phyloP scores from a whole-genome alignment of 2,329 filamentous ascomycete species.

The Neospermospora avenae region DNA sequence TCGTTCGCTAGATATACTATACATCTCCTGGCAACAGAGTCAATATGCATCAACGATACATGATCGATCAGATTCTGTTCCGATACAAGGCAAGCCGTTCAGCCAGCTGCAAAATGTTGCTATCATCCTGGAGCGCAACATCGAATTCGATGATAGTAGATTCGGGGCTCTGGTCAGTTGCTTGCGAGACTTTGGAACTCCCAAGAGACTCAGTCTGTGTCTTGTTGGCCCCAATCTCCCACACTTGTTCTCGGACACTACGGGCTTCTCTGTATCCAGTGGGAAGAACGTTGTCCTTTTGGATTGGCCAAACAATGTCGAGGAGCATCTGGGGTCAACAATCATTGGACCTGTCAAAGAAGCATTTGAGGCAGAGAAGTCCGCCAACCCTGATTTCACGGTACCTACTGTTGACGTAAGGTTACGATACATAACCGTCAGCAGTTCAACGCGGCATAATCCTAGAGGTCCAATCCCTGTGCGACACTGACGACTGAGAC shows the following conservation, averaged over 20 bases:
- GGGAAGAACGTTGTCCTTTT: conserved; percentile 12
- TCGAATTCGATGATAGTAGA: background rate
- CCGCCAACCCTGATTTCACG: conserved; percentile 1
- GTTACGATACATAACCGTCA: conserved; percentile 12
- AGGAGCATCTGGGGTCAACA: background rate
- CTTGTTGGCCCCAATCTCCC: conserved; percentile 12
- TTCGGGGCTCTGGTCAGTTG: conserved; percentile 15
- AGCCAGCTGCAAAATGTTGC: conserved; percentile 14
- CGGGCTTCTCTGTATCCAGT: conserved; percentile 17
- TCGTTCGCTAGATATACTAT: conserved; percentile 12
- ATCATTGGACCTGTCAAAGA: background rate
- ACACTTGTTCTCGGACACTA: background rate
- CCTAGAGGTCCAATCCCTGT: background rate
- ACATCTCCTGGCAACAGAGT: conserved; percentile 14
- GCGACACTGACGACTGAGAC: background rate
- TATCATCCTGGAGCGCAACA: conserved; percentile 13
- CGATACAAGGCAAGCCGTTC: conserved; percentile 10
- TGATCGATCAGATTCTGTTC: background rate
- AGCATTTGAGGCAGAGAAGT: conserved; percentile 8
- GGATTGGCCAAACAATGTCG: conserved; percentile 8
- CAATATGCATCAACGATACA: background rate
- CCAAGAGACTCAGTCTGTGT: conserved; percentile 8
- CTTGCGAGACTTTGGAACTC: conserved; percentile 7
- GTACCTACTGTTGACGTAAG: conserved; percentile 11
- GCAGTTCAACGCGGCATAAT: background rate